Percentiles rank a stretch among this genome's conserved stretches.
phyloP scores from a whole-genome alignment of 768 basidiomycete species.

The Cytidiella melzeri region DNA sequence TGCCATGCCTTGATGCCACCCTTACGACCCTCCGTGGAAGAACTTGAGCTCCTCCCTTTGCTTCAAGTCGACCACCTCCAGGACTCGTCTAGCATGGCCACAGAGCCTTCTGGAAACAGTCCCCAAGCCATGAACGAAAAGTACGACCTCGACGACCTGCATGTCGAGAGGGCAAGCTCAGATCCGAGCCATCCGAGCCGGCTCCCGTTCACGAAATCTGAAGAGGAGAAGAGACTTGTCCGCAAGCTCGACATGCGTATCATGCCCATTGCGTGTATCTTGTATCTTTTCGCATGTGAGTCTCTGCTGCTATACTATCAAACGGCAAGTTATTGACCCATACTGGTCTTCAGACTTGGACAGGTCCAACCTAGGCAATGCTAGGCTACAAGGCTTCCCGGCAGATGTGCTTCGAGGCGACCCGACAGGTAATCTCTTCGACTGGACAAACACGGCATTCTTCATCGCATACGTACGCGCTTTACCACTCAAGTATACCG shows the following conservation, averaged over 20 bases:
- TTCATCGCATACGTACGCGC: constrained; percentile 68
- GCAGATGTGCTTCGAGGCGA: constrained; percentile 62
- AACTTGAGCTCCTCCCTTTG: constrained; percentile 11
- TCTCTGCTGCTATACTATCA: constrained; percentile 12
- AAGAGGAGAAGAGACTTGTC: constrained; percentile 48
- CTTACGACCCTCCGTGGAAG: constrained; percentile 4
- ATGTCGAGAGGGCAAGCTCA: neutral
- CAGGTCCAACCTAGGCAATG: constrained; percentile 75
- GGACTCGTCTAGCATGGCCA: constrained; percentile 2
- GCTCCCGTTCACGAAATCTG: constrained; percentile 5
- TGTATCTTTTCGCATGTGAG: constrained; percentile 75
- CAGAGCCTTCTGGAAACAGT: neutral
- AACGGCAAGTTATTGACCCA: too few species aligned
- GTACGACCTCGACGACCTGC: constrained; percentile 8
- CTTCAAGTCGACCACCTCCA: neutral
- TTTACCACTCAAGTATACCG: neutral
- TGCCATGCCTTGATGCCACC: neutral
- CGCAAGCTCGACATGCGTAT: constrained; percentile 64
- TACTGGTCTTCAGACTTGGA: constrained; percentile 45
- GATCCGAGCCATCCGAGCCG: too few species aligned
- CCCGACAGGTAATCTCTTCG: constrained; percentile 60
- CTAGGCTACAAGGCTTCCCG: constrained; percentile 65
- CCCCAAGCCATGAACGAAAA: constrained; percentile 8
- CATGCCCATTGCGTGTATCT: constrained; percentile 63
- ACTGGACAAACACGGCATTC: constrained; percentile 73